phyloP scores from a whole-genome alignment of 805 yeast genomes.

The Kuraishia ogatae region DNA sequence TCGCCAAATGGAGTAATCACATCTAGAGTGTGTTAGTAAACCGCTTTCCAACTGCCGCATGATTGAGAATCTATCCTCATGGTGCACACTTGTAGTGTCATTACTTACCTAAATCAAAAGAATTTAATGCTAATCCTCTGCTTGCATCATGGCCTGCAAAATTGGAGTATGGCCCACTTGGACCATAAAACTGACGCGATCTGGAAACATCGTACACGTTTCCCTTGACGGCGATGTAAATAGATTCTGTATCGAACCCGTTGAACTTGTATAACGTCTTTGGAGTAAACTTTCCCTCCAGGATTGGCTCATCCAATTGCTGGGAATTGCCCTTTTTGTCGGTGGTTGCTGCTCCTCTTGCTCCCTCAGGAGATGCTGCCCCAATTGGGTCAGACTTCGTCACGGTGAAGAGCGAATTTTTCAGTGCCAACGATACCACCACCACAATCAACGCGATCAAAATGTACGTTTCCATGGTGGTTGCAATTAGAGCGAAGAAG shows the following conservation, averaged over 20 bases:
- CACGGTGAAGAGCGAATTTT: constrained; percentile 6
- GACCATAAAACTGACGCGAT: constrained; percentile 86
- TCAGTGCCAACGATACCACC: constrained; percentile 12
- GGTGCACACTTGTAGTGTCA: no score
- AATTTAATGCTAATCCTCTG: constrained; percentile 81
- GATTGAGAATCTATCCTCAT: no score
- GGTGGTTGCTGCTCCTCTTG: background rate
- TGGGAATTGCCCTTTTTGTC: background rate
- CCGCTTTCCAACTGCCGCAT: background rate
- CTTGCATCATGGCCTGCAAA: constrained; percentile 97
- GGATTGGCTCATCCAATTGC: constrained; percentile 14
- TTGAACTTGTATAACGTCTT: constrained; percentile 62
- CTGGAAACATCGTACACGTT: constrained; percentile 75
- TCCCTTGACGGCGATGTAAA: constrained; percentile 82
- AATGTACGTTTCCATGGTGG: constrained; percentile 17
- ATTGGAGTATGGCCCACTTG: constrained; percentile 89
- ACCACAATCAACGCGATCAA: constrained; percentile 15
- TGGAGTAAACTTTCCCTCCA: constrained; percentile 57
- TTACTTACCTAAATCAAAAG: constrained; percentile 53
- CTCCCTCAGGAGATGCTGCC: background rate
- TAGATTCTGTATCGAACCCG: constrained; percentile 71
- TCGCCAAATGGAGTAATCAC: constrained; percentile 60
- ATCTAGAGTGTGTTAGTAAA: constrained; percentile 15
- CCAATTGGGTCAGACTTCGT: background rate
- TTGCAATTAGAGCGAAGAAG: no score